These are phyloP conservation scores for Tricholoma sp. DNA, from an alignment of 768 basidiomycete species.

Conservation along the genomic window DNA sequence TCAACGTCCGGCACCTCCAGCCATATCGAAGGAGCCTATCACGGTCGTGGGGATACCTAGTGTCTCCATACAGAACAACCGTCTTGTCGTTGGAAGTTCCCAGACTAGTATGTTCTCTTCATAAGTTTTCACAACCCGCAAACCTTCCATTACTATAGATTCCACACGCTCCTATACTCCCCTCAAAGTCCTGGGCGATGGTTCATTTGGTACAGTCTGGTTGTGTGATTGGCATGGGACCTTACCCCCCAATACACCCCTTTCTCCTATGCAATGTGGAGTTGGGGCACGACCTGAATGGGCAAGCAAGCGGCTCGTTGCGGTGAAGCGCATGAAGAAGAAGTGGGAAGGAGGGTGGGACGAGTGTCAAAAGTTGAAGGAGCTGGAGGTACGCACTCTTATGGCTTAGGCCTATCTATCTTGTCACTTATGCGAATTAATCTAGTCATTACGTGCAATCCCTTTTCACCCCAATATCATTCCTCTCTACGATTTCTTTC, in stretches of 20 bases:
- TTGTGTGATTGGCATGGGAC: constrained; percentile 99
- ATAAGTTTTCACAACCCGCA: constrained; percentile 9
- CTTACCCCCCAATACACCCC: constrained; percentile 83
- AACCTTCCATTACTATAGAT: constrained; percentile 35
- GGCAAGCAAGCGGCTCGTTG: constrained; percentile 90
- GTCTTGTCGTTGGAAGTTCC: constrained; percentile 68
- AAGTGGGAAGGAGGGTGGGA: constrained; percentile 98
- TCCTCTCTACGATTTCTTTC: constrained; percentile 98
- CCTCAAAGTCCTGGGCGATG: constrained; percentile 95
- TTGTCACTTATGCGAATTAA: constrained; percentile 12
- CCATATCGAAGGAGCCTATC: constrained; percentile 52
- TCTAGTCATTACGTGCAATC: constrained; percentile 88
- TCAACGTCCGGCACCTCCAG: constrained; percentile 23
- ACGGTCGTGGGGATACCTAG: constrained; percentile 72
- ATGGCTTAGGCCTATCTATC: not conserved
- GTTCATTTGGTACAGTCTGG: constrained; percentile 98
- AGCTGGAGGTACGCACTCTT: constrained; percentile 72
- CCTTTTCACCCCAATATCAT: constrained; percentile 97
- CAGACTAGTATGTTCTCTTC: constrained; percentile 54
- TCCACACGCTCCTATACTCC: constrained; percentile 89
- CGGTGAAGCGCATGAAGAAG: constrained; percentile 98
- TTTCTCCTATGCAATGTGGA: constrained; percentile 95
- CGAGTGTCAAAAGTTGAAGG: constrained; percentile 92
- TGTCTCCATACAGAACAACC: constrained; percentile 64
- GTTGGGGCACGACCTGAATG: constrained; percentile 91